phyloP scores from a whole-genome alignment of 2,329 filamentous ascomycete species.

The Hansfordia pulvinata region DNA sequence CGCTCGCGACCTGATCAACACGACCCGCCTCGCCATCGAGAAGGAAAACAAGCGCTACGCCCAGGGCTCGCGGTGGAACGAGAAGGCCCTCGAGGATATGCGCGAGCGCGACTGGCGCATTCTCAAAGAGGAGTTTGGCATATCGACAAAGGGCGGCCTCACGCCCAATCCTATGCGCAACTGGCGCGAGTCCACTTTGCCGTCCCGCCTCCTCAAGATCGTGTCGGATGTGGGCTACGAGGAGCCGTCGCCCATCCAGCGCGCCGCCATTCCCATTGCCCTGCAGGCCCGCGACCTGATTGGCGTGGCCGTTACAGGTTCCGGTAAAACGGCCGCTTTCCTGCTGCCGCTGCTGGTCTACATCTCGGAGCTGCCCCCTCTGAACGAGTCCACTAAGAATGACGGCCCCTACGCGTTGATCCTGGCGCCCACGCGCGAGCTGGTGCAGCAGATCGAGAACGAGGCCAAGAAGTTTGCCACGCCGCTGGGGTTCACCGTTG shows the following conservation, averaged over 20 bases:
- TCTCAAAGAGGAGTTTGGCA: conserved; percentile 98
- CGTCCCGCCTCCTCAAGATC: conserved; percentile 64
- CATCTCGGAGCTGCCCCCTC: conserved; percentile 76
- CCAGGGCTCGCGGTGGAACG: conserved; percentile 88
- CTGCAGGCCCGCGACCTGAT: conserved; percentile 91
- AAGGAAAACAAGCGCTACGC: conserved; percentile 53
- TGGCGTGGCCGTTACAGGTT: conserved; percentile 94
- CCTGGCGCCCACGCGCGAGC: conserved; percentile 86
- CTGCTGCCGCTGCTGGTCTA: conserved; percentile 85
- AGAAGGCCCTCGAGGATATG: conserved; percentile 89
- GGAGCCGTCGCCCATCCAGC: conserved; percentile 83
- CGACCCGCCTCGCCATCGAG: conserved; percentile 66
- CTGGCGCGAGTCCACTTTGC: conserved; percentile 77
- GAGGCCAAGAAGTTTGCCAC: conserved; percentile 88
- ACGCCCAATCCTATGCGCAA: conserved; percentile 95
- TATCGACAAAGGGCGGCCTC: conserved; percentile 79
- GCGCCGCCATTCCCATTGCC: conserved; percentile 90
- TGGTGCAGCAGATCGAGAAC: conserved; percentile 93
- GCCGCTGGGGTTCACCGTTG: conserved; percentile 84
- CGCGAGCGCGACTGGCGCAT: conserved; percentile 97
- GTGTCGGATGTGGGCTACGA: conserved; percentile 78
- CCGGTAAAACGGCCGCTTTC: conserved; percentile 95
- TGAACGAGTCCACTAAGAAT: conserved; percentile 77
- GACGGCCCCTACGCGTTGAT: conserved; percentile 97
- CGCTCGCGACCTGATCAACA: conserved; percentile 70